Base-by-base conservation (phyloP, 768 basidiomycete genomes). In the Kwoniella dendrophila region DNA sequence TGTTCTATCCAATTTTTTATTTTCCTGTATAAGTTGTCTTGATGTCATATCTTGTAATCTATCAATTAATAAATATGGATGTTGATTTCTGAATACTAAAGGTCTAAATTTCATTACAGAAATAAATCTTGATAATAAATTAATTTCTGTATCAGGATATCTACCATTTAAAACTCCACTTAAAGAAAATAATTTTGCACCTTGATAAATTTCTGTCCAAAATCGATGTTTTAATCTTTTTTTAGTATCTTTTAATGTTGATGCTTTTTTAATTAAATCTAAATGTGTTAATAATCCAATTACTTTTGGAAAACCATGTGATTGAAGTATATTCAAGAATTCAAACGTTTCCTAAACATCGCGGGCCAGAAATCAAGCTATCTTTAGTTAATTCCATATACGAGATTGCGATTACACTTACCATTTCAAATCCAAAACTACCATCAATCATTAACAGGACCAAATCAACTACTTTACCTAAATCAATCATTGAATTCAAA, bases 151-250 rank as follows among this genome's bases (percentile, higher is more conserved):
- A 79, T 99, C 96, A 30, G 96, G 94, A 78, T 98, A 97, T 40
- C 94, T 90, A 20, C 96, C 96, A 70, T 98, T 97, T 71, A 98
- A 85, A 32, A 97, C 91, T 18, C 95, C 96, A 2, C 91, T 93
- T 52, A 98, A 87, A 78, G 96, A 97, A 81, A 97, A 98, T 7
- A 99, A 86, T 78, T 99, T 99, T 30, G 96, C 95, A 51, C 96
- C 96, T 72, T 93, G 90, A 78, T 98, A 98, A 12, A 99, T 98
- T 80, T 99, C 96, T 0, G 94, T 92, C 96, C 96, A 99, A 82
- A 99, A 99, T 10, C 96, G 90, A 75, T 92, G 96, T 81, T 99
- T 99, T 38, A 99, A 85, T 0, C 87, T 81, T 73, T 96, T 96
- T 82, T 98, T 99, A 55, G 92, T 92, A 51, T 86, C 86, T 59